Base-by-base conservation (phyloP, 176 grass and related monocot species). In the Pharus latifolius region DNA sequence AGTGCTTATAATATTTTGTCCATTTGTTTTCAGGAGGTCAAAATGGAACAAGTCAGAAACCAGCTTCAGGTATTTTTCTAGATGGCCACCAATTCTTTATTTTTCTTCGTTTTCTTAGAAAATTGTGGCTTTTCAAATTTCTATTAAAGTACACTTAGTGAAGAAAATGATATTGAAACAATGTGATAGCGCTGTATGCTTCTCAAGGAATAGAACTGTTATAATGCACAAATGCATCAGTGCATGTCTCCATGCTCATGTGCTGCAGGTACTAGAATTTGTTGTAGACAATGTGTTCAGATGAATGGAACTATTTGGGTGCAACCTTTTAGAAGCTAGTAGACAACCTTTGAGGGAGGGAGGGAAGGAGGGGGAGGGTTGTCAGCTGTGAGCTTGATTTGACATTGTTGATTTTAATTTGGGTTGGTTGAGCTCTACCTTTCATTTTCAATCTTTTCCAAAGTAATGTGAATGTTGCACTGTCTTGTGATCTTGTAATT, bases 41-140 rank as follows among this genome's bases (percentile, higher is more conserved):
- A 86, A 83, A 52, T 75, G 46, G 81, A 83, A 94, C 75, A 71
- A 52, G 22, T 83, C 20, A 57, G 51, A 84, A 76, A 49, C 52
- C 90, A 88, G 34, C 78, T 99, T 78, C 75, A 80, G 94, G 94
- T 98, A 80, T 33, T 65, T 69, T 74, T 38, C 44, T 79, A 29
- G 27, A 41, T 13, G 59, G 60, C 67, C 34, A 26, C 16, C 67
- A 53, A 46, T 78, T 31, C 24, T 38, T 28, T 16, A 13, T 69
- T 30, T 14, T 56, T 19, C 1, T 62, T 78, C 19, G 52, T 43
- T 33, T 69, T 84, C 17, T n/a, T 32, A 67, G 43, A 19, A 31
- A 57, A 70, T 16, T 33, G 32, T 73, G 22, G 11, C 40, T 29
- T 34, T 74, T 65, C 28, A 29, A 47, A 44, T 68, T 37, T 61